Evolutionary conservation across 306 rosid genomes (phyloP).

Genomic region (Chamaecrista fasciculata): DNA sequence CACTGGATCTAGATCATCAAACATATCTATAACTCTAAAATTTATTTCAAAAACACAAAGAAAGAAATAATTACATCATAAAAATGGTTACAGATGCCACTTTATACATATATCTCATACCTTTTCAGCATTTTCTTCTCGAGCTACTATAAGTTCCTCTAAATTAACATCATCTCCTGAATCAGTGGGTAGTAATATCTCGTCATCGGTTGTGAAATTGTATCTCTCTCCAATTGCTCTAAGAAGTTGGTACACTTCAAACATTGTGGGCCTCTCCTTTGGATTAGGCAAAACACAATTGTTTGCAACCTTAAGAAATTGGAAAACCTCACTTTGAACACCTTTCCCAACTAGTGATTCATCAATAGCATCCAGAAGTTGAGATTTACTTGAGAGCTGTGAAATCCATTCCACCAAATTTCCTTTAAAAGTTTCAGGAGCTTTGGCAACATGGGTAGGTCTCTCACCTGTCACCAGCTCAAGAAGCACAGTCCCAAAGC

Average conservation of each 20-base stretch:
- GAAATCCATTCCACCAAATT: constrained; percentile 77
- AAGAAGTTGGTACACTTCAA: constrained; percentile 87
- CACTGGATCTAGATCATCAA: constrained; percentile 15
- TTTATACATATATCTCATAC: constrained; percentile 17
- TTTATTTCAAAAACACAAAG: constrained; percentile 23
- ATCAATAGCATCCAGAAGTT: constrained; percentile 61
- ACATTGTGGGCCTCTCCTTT: constrained; percentile 94
- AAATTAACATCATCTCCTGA: constrained; percentile 36
- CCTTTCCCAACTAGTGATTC: constrained; percentile 63
- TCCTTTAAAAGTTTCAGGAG: constrained; percentile 81
- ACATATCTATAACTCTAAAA: constrained; percentile 24
- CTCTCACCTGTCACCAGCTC: constrained; percentile 90
- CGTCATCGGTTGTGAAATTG: constrained; percentile 67
- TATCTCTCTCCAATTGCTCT: constrained; percentile 81
- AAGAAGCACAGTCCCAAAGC: constrained; percentile 86
- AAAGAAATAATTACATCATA: constrained; percentile 27
- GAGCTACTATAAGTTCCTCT: constrained; percentile 84
- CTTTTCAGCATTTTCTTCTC: constrained; percentile 32
- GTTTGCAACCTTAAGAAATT: constrained; percentile 78
- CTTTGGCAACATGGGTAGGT: constrained; percentile 64
- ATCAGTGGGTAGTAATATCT: constrained; percentile 51
- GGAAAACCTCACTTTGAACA: constrained; percentile 63
- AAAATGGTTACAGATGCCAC: constrained; percentile 27
- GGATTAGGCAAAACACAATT: constrained; percentile 57
- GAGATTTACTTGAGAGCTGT: constrained; percentile 45